Evolutionary conservation across 2,329 filamentous ascomycete genomes (phyloP), one percentile per base, ranked within the genome.

Genomic region (Ciborinia camelliae): DNA sequence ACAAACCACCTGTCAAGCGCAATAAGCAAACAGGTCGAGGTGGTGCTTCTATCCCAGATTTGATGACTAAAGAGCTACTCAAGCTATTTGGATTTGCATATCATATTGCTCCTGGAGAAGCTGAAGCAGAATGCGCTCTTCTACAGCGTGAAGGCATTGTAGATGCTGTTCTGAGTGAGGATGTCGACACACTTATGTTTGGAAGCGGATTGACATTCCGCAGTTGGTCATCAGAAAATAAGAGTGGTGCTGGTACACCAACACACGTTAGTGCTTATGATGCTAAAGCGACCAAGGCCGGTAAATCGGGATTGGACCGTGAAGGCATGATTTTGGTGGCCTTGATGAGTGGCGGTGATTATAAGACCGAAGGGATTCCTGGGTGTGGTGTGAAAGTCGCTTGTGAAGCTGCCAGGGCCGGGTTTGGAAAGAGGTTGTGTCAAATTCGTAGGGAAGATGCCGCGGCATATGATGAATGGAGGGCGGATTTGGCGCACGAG

Each of bases 171-270:
- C 81, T 99, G 71, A 97, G 91, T 75, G 93, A 99, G 75, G 95
- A 99, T 80, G 92, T 97, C 51, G 95, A 99, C 75, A 95, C 94
- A 2, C 85, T 98, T 72, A 98, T 98, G 94, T 98, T 98, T 78
- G 95, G 95, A 1, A 95, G 92, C 68, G 87, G 85, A 0, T 78
- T 86, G 45, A 94, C 90, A 0, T 78, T 97, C 50, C 84, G 92
- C 59, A 94, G 92, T 72, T 97, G 91, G 88, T 90, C 90, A 0
- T 84, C 90, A 3, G 91, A 96, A 73, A 82, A 81, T 15, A 82
- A 80, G 52, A 82, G 80, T n/a, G 79, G 81, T 0, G 84, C 81
- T 71, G 90, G 89, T 67, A 80, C 81, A 0, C 91, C 92, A 0
- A 97, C 94, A 0, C 95, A 98, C 73, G 89, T 98, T 62, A 91